Evolutionary conservation across 176 grass and related monocot genomes (phyloP).

Genomic region (Avena insularis): DNA sequence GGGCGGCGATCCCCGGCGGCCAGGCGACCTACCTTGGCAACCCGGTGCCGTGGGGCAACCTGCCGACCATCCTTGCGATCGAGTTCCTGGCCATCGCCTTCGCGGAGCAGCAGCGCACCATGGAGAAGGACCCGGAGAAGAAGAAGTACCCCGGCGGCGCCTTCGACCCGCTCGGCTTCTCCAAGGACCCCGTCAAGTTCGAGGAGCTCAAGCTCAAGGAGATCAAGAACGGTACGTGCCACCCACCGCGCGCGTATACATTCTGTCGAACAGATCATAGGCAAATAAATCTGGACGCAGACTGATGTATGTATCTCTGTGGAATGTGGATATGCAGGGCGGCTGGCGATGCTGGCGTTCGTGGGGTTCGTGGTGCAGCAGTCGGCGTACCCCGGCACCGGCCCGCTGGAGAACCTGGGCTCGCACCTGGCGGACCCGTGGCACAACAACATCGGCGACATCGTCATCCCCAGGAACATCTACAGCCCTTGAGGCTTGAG

Average conservation of each 20-base stretch:
- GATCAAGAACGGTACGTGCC: slow-evolving; percentile 87
- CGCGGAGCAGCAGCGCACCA: slow-evolving; percentile 99
- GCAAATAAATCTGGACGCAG: no score
- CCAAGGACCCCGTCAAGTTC: slow-evolving; percentile 95
- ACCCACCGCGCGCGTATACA: no score
- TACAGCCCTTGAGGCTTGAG: slow-evolving; percentile 68
- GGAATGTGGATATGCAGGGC: slow-evolving; percentile 46
- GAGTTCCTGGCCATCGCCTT: slow-evolving; percentile 98
- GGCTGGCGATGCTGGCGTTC: slow-evolving; percentile 88
- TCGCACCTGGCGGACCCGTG: slow-evolving; percentile 92
- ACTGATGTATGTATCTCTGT: background rate
- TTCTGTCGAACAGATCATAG: no score
- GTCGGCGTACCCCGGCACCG: slow-evolving; percentile 90
- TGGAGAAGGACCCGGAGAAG: slow-evolving; percentile 99
- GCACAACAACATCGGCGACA: slow-evolving; percentile 98
- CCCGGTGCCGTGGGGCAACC: slow-evolving; percentile 88
- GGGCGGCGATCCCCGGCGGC: slow-evolving; percentile 83
- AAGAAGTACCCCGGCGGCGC: slow-evolving; percentile 99
- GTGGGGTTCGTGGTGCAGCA: slow-evolving; percentile 98
- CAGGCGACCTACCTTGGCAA: slow-evolving; percentile 94
- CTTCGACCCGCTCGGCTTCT: slow-evolving; percentile 98
- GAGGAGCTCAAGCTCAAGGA: slow-evolving; percentile 98
- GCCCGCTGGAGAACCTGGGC: slow-evolving; percentile 93
- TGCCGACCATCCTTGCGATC: slow-evolving; percentile 90
- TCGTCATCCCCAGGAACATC: slow-evolving; percentile 86